Percentiles rank a stretch among this genome's conserved stretches.
Evolutionary conservation across 75 land plant genomes (phyloP).

Genomic region (Picea glauca): DNA sequence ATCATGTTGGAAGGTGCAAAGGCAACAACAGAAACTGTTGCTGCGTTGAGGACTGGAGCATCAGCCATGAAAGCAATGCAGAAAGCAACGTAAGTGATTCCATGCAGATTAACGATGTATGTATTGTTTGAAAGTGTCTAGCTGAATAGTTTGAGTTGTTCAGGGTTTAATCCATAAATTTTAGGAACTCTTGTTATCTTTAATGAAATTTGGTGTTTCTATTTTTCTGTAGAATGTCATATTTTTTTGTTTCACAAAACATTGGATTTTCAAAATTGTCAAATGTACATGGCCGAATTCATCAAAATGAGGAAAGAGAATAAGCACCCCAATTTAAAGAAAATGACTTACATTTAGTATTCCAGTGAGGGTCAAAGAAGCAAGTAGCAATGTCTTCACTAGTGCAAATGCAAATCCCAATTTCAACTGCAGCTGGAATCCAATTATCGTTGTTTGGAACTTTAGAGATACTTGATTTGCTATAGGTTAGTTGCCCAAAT

Average conservation of each 20-base stretch:
- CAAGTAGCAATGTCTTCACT: background rate
- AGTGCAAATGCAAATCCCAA: background rate
- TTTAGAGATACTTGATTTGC: background rate
- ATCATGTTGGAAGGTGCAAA: conserved; percentile 89
- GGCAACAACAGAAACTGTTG: conserved; percentile 94
- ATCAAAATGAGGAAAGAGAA: too few species aligned
- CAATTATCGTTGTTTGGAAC: background rate
- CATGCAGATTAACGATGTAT: background rate
- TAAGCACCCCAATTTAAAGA: too few species aligned
- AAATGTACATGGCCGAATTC: too few species aligned
- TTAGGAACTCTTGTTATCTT: too few species aligned
- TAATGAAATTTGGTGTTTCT: too few species aligned
- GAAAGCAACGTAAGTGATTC: conserved; percentile 64
- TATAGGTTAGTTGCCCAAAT: background rate
- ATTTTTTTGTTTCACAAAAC: too few species aligned
- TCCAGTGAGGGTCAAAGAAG: background rate
- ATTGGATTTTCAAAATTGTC: too few species aligned
- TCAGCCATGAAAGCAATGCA: conserved; percentile 94
- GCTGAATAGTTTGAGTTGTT: too few species aligned
- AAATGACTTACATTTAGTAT: background rate
- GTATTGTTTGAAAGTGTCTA: background rate
- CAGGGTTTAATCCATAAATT: too few species aligned
- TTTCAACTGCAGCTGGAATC: background rate
- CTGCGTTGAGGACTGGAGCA: conserved; percentile 90
- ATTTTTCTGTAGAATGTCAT: too few species aligned